Percentiles rank a stretch among this genome's conserved stretches.
Evolutionary conservation across 2,329 filamentous ascomycete species (phyloP).

Genomic region (Colletotrichum echinochloae): DNA sequence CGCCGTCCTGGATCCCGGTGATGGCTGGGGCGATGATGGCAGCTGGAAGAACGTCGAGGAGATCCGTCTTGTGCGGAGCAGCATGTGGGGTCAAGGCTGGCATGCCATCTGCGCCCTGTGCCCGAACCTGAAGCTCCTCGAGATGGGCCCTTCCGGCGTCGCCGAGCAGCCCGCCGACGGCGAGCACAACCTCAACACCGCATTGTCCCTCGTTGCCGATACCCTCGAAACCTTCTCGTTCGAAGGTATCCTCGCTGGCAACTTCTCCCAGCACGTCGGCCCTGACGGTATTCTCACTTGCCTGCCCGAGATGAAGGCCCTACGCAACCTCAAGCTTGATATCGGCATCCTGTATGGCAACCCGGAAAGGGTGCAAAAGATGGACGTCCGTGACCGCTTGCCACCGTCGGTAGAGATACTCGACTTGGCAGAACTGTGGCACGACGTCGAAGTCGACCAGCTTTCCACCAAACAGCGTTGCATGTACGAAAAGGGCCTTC

Average conservation of each 20-base stretch:
- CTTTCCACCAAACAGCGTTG: slow-evolving; percentile 15
- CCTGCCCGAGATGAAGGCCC: slow-evolving; percentile 33
- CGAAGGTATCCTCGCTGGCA: slow-evolving; percentile 33
- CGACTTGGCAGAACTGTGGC: slow-evolving; percentile 36
- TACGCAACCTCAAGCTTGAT: slow-evolving; percentile 36
- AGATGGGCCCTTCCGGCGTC: slow-evolving; percentile 36
- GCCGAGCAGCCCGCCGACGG: slow-evolving; percentile 35
- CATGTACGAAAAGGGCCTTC: slow-evolving; percentile 48
- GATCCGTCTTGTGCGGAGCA: slow-evolving; percentile 35
- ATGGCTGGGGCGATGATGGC: slow-evolving; percentile 38
- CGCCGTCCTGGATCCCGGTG: slow-evolving; percentile 29
- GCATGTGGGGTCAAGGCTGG: slow-evolving; percentile 39
- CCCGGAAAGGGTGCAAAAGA: slow-evolving; percentile 15
- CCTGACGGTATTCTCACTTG: slow-evolving; percentile 31
- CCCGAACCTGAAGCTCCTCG: slow-evolving; percentile 37
- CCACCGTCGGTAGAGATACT: slow-evolving; percentile 21
- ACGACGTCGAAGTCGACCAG: slow-evolving; percentile 31
- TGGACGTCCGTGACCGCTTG: slow-evolving; percentile 18
- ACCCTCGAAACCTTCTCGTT: slow-evolving; percentile 38
- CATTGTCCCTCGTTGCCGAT: slow-evolving; percentile 27
- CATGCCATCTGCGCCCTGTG: slow-evolving; percentile 38
- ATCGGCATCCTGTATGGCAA: slow-evolving; percentile 30
- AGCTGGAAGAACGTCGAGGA: slow-evolving; percentile 40
- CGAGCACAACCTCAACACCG: slow-evolving; percentile 38
- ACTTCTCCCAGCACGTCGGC: slow-evolving; percentile 34